A percentile compares a stretch with the other conserved stretches of the same genome.
These are phyloP conservation scores for Aspergillus novofumigatus DNA, from an alignment of 2,329 filamentous ascomycete species.

Conservation along the genomic window DNA sequence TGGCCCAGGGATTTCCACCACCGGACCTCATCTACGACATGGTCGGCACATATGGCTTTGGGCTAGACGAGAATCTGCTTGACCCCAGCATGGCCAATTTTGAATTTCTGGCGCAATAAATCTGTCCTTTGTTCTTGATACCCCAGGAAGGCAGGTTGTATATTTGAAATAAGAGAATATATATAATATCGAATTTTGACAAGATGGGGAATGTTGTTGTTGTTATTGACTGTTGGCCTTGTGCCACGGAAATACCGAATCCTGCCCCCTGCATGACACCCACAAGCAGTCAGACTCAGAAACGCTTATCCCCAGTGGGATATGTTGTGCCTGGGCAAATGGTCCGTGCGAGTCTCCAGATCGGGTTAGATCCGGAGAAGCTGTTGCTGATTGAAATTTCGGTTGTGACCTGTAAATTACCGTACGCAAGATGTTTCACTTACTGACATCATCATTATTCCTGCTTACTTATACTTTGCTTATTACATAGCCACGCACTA, in stretches of 20 bases:
- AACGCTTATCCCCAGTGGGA: not conserved
- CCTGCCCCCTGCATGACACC: not conserved
- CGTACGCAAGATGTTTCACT: not conserved
- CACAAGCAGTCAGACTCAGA: not conserved
- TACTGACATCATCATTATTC: not conserved
- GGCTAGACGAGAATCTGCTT: conserved; percentile 38
- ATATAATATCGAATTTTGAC: not conserved
- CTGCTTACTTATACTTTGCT: not conserved
- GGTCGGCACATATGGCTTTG: conserved; percentile 43
- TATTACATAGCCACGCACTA: not conserved
- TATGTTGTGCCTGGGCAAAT: not conserved
- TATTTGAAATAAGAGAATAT: not conserved
- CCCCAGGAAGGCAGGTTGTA: not conserved
- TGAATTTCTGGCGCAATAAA: conserved; percentile 35
- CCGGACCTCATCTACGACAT: conserved; percentile 41
- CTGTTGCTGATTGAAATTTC: not conserved
- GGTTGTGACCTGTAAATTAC: not conserved
- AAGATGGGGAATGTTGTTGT: not conserved
- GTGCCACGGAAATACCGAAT: not conserved
- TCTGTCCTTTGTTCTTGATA: not conserved
- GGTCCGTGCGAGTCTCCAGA: not conserved
- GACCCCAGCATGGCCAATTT: conserved; percentile 41
- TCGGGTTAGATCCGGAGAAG: not conserved
- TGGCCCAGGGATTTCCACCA: conserved; percentile 39
- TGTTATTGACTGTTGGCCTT: not conserved